phyloP scores from a whole-genome alignment of 352 stramenopile genomes.

The Blastocystis sp. region DNA sequence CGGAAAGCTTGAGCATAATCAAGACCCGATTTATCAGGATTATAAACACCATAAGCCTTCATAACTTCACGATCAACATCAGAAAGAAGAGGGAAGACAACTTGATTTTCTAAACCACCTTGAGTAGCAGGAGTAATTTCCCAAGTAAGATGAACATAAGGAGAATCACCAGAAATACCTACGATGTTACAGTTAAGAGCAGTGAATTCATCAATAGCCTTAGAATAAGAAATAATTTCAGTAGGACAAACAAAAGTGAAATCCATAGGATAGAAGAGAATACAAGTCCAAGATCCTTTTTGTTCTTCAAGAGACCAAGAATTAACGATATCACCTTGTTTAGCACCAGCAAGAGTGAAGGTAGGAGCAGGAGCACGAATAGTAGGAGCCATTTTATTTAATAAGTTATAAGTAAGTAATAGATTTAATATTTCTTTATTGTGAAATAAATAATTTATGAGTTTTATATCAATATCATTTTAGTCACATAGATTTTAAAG shows the following conservation, averaged over 20 bases:
- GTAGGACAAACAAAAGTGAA: slow-evolving; percentile 29
- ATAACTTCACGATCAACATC: slow-evolving; percentile 21
- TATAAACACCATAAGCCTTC: slow-evolving; percentile 37
- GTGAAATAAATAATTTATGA: no score
- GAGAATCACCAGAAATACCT: slow-evolving; percentile 29
- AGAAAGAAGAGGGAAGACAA: slow-evolving; percentile 31
- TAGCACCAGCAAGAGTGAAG: slow-evolving; percentile 22
- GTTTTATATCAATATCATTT: no score
- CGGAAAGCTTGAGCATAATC: slow-evolving; percentile 37
- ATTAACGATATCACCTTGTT: slow-evolving; percentile 1
- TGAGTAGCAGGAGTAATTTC: slow-evolving; percentile 8
- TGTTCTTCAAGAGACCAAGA: slow-evolving; percentile 7
- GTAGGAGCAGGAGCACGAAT: slow-evolving; percentile 31
- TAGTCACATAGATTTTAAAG: no score
- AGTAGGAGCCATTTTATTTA: slow-evolving; percentile 17
- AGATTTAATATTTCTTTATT: no score
- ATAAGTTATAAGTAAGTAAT: no score
- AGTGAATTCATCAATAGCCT: slow-evolving; percentile 8
- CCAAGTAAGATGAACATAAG: slow-evolving; percentile 19
- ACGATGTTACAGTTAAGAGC: slow-evolving; percentile 9
- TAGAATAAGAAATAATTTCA: slow-evolving; percentile 20
- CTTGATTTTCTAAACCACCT: slow-evolving; percentile 10
- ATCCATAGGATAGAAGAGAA: slow-evolving; percentile 35
- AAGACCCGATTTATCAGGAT: slow-evolving; percentile 21
- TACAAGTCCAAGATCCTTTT: slow-evolving; percentile 12